A percentile compares a stretch with the other conserved stretches of the same genome.
phyloP scores from a whole-genome alignment of 345 rosid species.

The Pugionium cornutum region DNA sequence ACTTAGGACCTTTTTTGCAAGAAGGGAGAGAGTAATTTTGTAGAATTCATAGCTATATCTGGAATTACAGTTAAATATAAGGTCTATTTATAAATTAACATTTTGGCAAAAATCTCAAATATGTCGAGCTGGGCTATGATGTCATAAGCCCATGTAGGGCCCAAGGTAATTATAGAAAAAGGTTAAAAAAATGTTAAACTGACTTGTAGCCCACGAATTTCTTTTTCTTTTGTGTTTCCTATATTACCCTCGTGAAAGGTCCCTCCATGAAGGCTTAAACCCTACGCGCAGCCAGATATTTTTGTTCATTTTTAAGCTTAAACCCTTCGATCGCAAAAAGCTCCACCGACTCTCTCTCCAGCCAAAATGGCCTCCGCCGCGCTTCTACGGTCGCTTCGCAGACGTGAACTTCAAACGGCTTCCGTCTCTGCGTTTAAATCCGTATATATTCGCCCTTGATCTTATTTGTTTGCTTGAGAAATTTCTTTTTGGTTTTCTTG shows the following conservation, averaged over 20 bases:
- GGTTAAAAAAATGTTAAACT: constrained; percentile 6
- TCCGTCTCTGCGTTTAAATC: constrained; percentile 51
- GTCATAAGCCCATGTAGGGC: constrained; percentile 23
- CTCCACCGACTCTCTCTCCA: constrained; percentile 13
- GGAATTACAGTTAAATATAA: constrained; percentile 1
- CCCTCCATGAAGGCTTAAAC: constrained; percentile 29
- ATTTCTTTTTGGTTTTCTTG: not conserved
- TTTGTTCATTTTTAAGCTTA: constrained; percentile 18
- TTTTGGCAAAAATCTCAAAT: not conserved
- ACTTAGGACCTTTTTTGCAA: not conserved
- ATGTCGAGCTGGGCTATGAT: not conserved
- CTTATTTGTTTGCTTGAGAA: not conserved
- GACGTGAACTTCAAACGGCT: constrained; percentile 51
- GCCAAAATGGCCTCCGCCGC: constrained; percentile 52
- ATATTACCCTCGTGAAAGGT: no score
- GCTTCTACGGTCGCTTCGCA: constrained; percentile 47
- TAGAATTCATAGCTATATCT: constrained; percentile 4
- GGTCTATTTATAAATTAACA: constrained; percentile 7
- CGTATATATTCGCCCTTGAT: constrained; percentile 30
- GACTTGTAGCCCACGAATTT: constrained; percentile 36
- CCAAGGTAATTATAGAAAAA: not conserved
- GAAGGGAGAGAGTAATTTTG: constrained; percentile 16
- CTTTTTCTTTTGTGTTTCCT: not conserved
- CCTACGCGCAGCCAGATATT: constrained; percentile 35
- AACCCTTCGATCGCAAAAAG: constrained; percentile 33